These are phyloP conservation scores for Wickerhamomyces bisporus DNA, from an alignment of 805 yeast species.

Conservation along the genomic window DNA sequence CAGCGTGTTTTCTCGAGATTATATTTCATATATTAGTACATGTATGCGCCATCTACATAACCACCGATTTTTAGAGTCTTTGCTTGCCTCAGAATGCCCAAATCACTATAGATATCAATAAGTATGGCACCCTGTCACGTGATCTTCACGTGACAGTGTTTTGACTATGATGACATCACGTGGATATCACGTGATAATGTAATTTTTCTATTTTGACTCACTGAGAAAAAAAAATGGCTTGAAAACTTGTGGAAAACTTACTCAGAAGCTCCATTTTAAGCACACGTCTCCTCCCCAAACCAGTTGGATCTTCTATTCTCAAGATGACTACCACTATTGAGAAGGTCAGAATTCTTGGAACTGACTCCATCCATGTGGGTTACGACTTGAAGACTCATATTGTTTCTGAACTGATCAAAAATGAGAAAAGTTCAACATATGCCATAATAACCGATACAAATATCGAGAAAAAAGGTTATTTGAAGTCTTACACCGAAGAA, in stretches of 20 bases:
- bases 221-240: not conserved
- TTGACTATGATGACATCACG: not conserved
- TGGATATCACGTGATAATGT: too few species aligned
- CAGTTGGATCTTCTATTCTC: too few species aligned
- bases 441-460: conserved; percentile 86
- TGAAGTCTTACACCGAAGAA: conserved; percentile 38
- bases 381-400: conserved; percentile 73
- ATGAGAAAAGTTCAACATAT: conserved; percentile 81
- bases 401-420: conserved; percentile 55
- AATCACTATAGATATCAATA: not conserved
- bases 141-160: too few species aligned
- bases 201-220: not conserved
- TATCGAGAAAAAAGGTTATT: conserved; percentile 61
- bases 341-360: conserved; percentile 74
- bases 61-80: too few species aligned
- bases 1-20: too few species aligned
- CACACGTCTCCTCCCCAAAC: not conserved
- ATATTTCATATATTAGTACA: too few species aligned
- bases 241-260: not conserved
- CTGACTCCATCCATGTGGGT: conserved; percentile 86
- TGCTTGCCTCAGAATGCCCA: too few species aligned
- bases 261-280: not conserved
- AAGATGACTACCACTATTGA: conserved; percentile 8
- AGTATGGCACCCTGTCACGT: conserved; percentile 1
- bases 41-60: too few species aligned